These are phyloP conservation scores for Emericellopsis atlantica DNA, from an alignment of 2,329 filamentous ascomycete species.

Conservation along the genomic window DNA sequence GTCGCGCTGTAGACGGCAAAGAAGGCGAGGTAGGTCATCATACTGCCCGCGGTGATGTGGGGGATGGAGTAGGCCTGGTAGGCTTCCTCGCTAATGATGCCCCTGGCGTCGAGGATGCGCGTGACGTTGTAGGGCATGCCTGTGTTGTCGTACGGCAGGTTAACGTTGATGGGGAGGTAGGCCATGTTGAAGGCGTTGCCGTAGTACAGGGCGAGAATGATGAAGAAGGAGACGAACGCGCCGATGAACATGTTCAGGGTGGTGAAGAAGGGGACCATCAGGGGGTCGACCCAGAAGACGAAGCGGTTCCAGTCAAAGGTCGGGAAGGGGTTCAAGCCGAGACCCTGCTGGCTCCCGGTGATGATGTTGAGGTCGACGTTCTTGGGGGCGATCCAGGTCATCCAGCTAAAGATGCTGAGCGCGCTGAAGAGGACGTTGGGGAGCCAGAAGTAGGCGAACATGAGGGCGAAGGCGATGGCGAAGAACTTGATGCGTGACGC, in stretches of 20 bases:
- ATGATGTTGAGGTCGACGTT: neutral
- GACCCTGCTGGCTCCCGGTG: slow-evolving; percentile 22
- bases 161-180: slow-evolving; percentile 40
- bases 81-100: slow-evolving; percentile 28
- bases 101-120: slow-evolving; percentile 24
- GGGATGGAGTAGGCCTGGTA: slow-evolving; percentile 39
- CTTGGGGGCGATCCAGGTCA: slow-evolving; percentile 10
- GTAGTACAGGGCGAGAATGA: slow-evolving; percentile 46
- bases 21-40: slow-evolving; percentile 39
- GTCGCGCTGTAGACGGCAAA: slow-evolving; percentile 41
- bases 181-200: slow-evolving; percentile 42
- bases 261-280: slow-evolving; percentile 41
- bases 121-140: slow-evolving; percentile 34
- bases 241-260: slow-evolving; percentile 51
- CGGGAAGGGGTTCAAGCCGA: slow-evolving; percentile 32
- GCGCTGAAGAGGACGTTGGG: slow-evolving; percentile 40
- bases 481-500: slow-evolving; percentile 41
- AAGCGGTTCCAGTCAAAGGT: neutral
- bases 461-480: slow-evolving; percentile 31
- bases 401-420: slow-evolving; percentile 36
- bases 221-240: slow-evolving; percentile 38
- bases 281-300: slow-evolving; percentile 13
- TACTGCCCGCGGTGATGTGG: slow-evolving; percentile 33
- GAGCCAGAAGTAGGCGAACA: slow-evolving; percentile 48
- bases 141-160: slow-evolving; percentile 35